These are phyloP conservation scores for Phialophora expanda DNA, from an alignment of 2,329 filamentous ascomycete genomes.

Conservation along the genomic window DNA sequence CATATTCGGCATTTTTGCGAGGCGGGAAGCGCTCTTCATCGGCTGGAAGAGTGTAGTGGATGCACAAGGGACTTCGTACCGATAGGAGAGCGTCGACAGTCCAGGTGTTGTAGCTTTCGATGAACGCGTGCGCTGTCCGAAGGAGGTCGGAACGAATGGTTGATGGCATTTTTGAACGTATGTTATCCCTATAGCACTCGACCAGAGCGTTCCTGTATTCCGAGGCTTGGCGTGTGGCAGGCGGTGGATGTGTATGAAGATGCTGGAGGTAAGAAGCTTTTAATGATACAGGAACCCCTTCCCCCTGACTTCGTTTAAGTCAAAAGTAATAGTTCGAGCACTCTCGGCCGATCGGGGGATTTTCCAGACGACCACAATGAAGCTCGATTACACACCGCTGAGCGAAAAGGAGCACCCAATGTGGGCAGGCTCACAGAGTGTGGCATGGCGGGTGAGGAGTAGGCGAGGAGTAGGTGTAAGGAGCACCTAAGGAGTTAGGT, in stretches of 20 bases:
- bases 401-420: too few relatives aligned
- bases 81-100: slow-evolving; percentile 2
- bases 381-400: too few relatives aligned
- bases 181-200: background rate
- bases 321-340: too few relatives aligned
- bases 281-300: too few relatives aligned
- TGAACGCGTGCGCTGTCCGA: background rate
- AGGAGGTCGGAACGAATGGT: background rate
- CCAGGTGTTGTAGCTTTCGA: background rate
- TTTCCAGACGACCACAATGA: too few relatives aligned
- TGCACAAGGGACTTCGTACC: background rate
- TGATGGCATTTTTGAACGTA: background rate
- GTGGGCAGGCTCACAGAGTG: too few relatives aligned
- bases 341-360: too few relatives aligned
- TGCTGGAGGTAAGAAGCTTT: too few relatives aligned
- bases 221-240: background rate
- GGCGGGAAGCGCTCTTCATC: background rate
- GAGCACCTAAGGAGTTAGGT: too few relatives aligned
- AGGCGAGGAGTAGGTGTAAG: too few relatives aligned
- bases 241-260: background rate
- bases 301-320: too few relatives aligned
- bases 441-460: too few relatives aligned
- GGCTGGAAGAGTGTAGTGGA: background rate
- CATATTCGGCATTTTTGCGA: background rate
- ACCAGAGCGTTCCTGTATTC: background rate